Evolutionary conservation across 192 early-diverging fungal genomes (phyloP).

Genomic region (Coemansia sp.): DNA sequence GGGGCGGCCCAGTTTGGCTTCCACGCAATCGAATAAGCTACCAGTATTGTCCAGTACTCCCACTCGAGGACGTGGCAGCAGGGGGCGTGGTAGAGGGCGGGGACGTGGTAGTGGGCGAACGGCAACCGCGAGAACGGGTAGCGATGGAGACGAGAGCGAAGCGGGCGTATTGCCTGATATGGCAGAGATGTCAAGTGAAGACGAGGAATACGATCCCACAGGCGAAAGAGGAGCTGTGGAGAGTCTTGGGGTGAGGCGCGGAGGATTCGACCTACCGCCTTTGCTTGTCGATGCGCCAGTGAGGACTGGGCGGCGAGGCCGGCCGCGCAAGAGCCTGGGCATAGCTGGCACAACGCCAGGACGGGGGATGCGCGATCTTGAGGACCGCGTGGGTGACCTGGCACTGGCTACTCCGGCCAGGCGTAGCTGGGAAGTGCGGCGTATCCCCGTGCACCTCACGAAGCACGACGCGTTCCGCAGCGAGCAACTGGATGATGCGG

Average conservation of each 20-base stretch:
- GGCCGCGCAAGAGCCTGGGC: slow-evolving; percentile 30
- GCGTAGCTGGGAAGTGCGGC: slow-evolving; percentile 25
- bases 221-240: background rate
- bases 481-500: slow-evolving; percentile 21
- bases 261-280: background rate
- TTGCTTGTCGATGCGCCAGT: background rate
- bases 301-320: slow-evolving; percentile 16
- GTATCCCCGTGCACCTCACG: slow-evolving; percentile 39
- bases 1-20: background rate
- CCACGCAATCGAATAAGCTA: background rate
- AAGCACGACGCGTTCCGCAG: slow-evolving; percentile 41
- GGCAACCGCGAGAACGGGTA: background rate
- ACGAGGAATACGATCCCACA: slow-evolving; percentile 18
- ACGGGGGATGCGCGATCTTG: background rate
- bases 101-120: background rate
- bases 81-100: slow-evolving; percentile 8
- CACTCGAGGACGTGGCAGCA: background rate
- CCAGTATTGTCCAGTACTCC: background rate
- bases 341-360: background rate
- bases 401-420: slow-evolving; percentile 11
- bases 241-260: background rate
- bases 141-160: slow-evolving; percentile 11
- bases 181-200: slow-evolving; percentile 27
- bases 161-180: slow-evolving; percentile 14
- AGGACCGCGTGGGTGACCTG: slow-evolving; percentile 1